Conservation (phyloP, 805 yeast species). For the Zygoascus tannicola region DNA sequence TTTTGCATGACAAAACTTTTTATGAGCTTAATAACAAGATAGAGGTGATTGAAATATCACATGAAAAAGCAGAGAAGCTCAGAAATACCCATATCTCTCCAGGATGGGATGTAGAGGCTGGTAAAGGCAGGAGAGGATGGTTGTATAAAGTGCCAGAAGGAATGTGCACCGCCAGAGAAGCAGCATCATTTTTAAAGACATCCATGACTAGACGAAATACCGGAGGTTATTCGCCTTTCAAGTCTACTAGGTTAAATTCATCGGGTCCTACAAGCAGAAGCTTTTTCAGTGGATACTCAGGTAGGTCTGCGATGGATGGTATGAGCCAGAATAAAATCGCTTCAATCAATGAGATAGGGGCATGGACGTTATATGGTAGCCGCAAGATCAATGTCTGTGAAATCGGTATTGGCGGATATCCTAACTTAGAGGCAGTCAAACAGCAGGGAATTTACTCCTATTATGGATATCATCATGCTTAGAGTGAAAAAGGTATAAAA, state of each 20-base stretch:
- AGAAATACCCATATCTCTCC: conserved; percentile 23
- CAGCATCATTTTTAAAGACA: background rate
- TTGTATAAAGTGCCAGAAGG: background rate
- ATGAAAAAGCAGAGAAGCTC: conserved; percentile 21
- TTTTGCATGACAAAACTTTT: conserved; percentile 40
- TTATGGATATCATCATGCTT: conserved; percentile 21
- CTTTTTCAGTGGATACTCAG: background rate
- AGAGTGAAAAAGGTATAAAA: background rate
- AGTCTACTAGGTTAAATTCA: background rate
- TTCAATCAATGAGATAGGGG: background rate
- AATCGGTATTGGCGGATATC: conserved; percentile 23
- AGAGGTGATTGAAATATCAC: conserved; percentile 51
- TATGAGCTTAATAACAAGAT: conserved; percentile 41
- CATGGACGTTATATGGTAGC: conserved; percentile 25
- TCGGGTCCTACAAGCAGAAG: background rate
- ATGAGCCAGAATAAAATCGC: background rate
- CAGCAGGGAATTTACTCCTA: conserved; percentile 28
- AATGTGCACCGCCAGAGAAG: background rate
- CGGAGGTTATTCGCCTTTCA: background rate
- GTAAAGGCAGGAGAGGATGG: conserved; percentile 78
- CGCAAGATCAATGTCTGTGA: conserved; percentile 30
- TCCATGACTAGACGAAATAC: background rate
- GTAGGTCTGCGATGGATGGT: background rate
- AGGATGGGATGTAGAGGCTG: conserved; percentile 30
- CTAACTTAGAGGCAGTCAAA: conserved; percentile 12